Evolutionary conservation across 306 rosid genomes (phyloP).

Genomic region (Sechiopsis laciniata): DNA sequence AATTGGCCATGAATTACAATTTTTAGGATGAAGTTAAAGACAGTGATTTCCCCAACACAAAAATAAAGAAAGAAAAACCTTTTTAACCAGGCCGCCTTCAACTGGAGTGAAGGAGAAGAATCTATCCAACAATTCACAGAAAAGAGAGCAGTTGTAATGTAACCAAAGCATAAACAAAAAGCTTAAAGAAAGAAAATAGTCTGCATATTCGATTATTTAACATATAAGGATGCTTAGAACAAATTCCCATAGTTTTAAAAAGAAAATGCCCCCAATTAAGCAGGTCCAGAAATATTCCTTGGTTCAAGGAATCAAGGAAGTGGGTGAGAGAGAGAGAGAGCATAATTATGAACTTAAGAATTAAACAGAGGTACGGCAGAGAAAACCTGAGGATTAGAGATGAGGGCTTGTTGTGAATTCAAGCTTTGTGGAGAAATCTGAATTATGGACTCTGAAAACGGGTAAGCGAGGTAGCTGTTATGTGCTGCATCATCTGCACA

Average conservation of each 20-base stretch:
- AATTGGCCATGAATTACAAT: slow-evolving; percentile 14
- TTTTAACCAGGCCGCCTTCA: not conserved
- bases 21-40: slow-evolving; percentile 17
- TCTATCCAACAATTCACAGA: not conserved
- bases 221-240: slow-evolving; percentile 13
- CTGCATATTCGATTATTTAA: slow-evolving; percentile 4
- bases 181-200: not conserved
- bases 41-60: not conserved
- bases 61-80: not conserved
- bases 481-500: slow-evolving; percentile 23
- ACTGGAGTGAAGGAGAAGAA: slow-evolving; percentile 9
- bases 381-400: slow-evolving; percentile 42
- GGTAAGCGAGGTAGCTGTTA: slow-evolving; percentile 1
- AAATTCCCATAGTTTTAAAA: slow-evolving; percentile 10
- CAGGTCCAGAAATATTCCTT: slow-evolving; percentile 10
- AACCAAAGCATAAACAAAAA: slow-evolving; percentile 15
- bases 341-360: slow-evolving; percentile 3
- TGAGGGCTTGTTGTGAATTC: slow-evolving; percentile 9
- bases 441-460: slow-evolving; percentile 26
- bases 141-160: not conserved
- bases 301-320: slow-evolving; percentile 11
- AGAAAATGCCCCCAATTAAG: slow-evolving; percentile 16
- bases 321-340: not conserved
- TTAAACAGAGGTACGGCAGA: slow-evolving; percentile 5
- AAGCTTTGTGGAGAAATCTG: slow-evolving; percentile 26